phyloP scores from a whole-genome alignment of 2,329 filamentous ascomycete genomes.

The Nemania bipapillata region DNA sequence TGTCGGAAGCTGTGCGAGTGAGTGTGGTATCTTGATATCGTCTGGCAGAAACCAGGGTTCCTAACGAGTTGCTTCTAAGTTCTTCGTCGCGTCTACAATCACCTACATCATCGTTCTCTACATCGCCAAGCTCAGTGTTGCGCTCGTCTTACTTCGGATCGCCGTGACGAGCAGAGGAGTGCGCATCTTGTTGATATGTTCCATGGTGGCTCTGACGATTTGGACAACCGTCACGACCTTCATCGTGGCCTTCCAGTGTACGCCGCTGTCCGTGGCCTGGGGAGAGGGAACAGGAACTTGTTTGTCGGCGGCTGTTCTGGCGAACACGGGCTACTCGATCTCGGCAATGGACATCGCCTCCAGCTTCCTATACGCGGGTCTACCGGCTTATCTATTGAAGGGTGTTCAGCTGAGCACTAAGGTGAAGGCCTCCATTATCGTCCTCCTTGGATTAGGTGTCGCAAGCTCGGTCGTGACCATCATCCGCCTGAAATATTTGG shows the following conservation, averaged over 20 bases:
- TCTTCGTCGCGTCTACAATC: constrained; percentile 38
- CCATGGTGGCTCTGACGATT: constrained; percentile 33
- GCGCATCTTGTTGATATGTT: constrained; percentile 31
- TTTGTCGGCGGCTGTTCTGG: constrained; percentile 35
- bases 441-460: constrained; percentile 38
- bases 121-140: constrained; percentile 39
- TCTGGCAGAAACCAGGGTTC: background rate
- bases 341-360: constrained; percentile 42
- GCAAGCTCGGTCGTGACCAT: constrained; percentile 40
- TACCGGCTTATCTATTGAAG: constrained; percentile 33
- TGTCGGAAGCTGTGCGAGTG: constrained; percentile 29
- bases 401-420: constrained; percentile 37
- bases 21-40: constrained; percentile 15
- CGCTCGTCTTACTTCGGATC: constrained; percentile 38
- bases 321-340: constrained; percentile 40
- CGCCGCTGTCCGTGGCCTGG: constrained; percentile 38
- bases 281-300: constrained; percentile 36
- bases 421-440: constrained; percentile 37
- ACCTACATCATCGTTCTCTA: constrained; percentile 40
- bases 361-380: constrained; percentile 36
- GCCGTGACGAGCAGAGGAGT: constrained; percentile 38
- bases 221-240: constrained; percentile 38
- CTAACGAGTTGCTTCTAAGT: constrained; percentile 25
- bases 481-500: constrained; percentile 39
- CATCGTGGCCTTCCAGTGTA: constrained; percentile 38